Evolutionary conservation across 768 basidiomycete genomes (phyloP).

Genomic region (Solioccasus polychromus): DNA sequence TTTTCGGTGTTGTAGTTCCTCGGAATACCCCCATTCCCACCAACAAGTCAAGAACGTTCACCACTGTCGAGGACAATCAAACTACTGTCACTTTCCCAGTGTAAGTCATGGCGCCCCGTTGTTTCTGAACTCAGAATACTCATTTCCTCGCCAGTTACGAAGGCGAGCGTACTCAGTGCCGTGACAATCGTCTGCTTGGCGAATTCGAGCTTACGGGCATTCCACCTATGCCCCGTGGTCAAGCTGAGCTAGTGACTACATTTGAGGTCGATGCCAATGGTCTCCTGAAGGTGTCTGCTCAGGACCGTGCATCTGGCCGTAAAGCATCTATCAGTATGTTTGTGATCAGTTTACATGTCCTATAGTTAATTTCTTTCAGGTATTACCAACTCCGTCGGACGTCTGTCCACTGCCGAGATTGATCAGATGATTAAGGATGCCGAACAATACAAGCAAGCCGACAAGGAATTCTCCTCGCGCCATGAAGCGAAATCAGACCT

Average conservation of each 20-base stretch:
- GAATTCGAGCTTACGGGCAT: slow-evolving; percentile 99
- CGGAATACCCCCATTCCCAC: slow-evolving; percentile 99
- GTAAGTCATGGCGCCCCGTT: slow-evolving; percentile 38
- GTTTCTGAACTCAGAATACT: background rate
- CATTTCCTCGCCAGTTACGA: slow-evolving; percentile 63
- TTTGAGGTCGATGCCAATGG: slow-evolving; percentile 99
- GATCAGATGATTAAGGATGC: slow-evolving; percentile 99
- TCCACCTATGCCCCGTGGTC: slow-evolving; percentile 98
- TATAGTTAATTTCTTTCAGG: slow-evolving; percentile 40
- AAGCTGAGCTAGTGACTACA: slow-evolving; percentile 98
- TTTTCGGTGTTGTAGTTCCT: slow-evolving; percentile 99
- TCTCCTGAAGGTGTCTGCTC: slow-evolving; percentile 97
- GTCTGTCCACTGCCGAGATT: slow-evolving; percentile 95
- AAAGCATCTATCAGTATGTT: slow-evolving; percentile 93
- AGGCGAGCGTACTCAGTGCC: slow-evolving; percentile 99
- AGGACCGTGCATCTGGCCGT: slow-evolving; percentile 98
- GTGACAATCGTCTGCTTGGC: slow-evolving; percentile 97
- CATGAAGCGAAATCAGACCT: slow-evolving; percentile 99
- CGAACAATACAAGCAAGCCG: slow-evolving; percentile 93
- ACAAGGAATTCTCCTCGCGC: slow-evolving; percentile 97
- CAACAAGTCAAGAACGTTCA: slow-evolving; percentile 98
- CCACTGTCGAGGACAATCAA: slow-evolving; percentile 99
- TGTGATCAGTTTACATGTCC: background rate
- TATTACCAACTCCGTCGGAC: slow-evolving; percentile 99
- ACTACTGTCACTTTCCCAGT: slow-evolving; percentile 99